Conservation (phyloP, 129 eudicot species). For the Scalesia atractyloides region DNA sequence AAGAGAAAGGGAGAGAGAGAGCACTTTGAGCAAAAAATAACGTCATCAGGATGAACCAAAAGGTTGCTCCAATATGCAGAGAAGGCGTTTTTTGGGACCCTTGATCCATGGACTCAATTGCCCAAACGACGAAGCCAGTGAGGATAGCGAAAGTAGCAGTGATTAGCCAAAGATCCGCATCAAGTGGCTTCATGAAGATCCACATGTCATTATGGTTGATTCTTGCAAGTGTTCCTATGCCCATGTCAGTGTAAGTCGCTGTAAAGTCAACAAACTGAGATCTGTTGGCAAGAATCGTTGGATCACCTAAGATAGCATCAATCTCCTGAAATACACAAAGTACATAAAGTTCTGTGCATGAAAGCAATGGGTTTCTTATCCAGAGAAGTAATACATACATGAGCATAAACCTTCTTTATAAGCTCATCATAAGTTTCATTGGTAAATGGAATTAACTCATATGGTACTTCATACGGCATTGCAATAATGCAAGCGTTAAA, state of each 20-base stretch:
- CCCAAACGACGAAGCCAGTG: conserved; percentile 24
- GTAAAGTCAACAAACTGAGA: conserved; percentile 44
- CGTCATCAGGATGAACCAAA: conserved; percentile 46
- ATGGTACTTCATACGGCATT: conserved; percentile 29
- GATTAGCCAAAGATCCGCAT: conserved; percentile 36
- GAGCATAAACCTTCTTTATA: conserved; percentile 35
- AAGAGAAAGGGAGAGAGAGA: conserved; percentile 22
- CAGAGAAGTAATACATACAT: conserved; percentile 30
- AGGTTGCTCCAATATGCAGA: conserved; percentile 36
- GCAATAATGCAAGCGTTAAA: conserved; percentile 35
- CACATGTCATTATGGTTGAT: conserved; percentile 34
- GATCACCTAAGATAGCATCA: conserved; percentile 48
- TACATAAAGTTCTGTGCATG: not conserved
- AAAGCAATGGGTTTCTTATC: not conserved
- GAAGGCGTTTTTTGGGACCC: conserved; percentile 2
- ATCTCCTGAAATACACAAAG: conserved; percentile 17
- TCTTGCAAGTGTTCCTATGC: conserved; percentile 39
- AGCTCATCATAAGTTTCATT: conserved; percentile 39
- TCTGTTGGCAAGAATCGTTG: conserved; percentile 44
- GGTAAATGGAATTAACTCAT: conserved; percentile 37
- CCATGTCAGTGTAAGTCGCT: conserved; percentile 36
- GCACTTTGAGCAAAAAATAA: conserved; percentile 49
- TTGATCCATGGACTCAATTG: conserved; percentile 39
- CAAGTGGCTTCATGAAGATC: conserved; percentile 51
- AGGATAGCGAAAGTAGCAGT: conserved; percentile 25